These are phyloP conservation scores for Pythium graminicola DNA, from an alignment of 352 stramenopile species.

Conservation along the genomic window DNA sequence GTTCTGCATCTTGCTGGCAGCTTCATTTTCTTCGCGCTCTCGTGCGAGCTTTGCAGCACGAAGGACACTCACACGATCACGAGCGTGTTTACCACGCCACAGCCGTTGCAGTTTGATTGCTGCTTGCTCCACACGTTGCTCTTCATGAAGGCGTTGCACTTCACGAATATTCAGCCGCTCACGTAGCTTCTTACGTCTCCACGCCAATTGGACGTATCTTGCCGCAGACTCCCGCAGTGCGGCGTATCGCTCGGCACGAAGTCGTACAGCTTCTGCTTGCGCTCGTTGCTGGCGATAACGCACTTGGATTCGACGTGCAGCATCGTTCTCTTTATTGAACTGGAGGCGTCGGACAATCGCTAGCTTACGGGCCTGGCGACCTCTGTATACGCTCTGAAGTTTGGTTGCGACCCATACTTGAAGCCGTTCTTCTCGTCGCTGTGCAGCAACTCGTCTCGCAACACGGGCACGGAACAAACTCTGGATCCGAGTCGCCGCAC, in stretches of 20 bases:
- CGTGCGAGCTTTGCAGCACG: conserved; percentile 26
- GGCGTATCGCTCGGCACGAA: conserved; percentile 17
- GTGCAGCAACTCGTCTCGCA: conserved; percentile 30
- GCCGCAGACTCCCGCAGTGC: conserved; percentile 25
- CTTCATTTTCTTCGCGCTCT: conserved; percentile 34
- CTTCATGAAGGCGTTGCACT: conserved; percentile 3
- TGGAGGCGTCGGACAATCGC: conserved; percentile 39
- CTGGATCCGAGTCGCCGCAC: conserved; percentile 60
- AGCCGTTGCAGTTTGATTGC: conserved; percentile 64
- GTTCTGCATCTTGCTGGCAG: conserved; percentile 57
- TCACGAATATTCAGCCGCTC: conserved; percentile 25
- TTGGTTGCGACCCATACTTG: conserved; percentile 46
- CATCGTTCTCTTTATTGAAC: conserved; percentile 45
- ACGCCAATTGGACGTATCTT: conserved; percentile 37
- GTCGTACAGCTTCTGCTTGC: neutral
- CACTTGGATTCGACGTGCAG: conserved; percentile 51
- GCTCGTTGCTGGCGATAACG: conserved; percentile 36
- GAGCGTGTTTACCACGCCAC: conserved; percentile 53
- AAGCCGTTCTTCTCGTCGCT: conserved; percentile 44
- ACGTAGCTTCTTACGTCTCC: conserved; percentile 35
- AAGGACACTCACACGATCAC: conserved; percentile 23
- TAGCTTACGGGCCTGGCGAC: conserved; percentile 46
- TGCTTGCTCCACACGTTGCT: conserved; percentile 19
- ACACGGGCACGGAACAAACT: conserved; percentile 54
- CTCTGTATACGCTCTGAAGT: conserved; percentile 60